These are phyloP conservation scores for Allium fistulosum DNA, from an alignment of 106 monocot genomes.

Conservation along the genomic window DNA sequence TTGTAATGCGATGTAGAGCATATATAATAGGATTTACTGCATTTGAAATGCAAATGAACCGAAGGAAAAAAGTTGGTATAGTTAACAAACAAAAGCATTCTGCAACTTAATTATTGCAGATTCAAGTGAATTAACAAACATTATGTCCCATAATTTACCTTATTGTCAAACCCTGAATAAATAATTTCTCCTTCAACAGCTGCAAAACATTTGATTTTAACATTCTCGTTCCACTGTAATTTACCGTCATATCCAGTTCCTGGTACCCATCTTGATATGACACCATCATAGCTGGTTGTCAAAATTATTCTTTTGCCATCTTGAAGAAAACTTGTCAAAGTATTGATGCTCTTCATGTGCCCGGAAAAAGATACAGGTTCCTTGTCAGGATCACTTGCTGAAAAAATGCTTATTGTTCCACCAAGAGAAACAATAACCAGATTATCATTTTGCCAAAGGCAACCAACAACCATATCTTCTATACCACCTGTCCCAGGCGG, in stretches of 20 bases:
- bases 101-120: too few relatives aligned
- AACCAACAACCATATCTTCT: constrained; percentile 94
- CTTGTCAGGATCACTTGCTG: constrained; percentile 57
- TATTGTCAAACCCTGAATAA: constrained; percentile 91
- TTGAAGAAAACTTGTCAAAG: constrained; percentile 43
- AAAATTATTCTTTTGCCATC: constrained; percentile 49
- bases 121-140: background rate
- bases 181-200: constrained; percentile 66
- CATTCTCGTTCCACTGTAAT: constrained; percentile 58
- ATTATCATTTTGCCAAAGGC: constrained; percentile 90
- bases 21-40: too few relatives aligned
- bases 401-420: constrained; percentile 64
- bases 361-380: constrained; percentile 67
- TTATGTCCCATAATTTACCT: constrained; percentile 33
- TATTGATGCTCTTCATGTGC: constrained; percentile 68
- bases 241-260: constrained; percentile 72
- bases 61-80: too few relatives aligned
- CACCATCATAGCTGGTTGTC: constrained; percentile 90
- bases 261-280: constrained; percentile 74
- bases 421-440: constrained; percentile 91
- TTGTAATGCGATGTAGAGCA: too few relatives aligned
- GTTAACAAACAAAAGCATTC: too few relatives aligned
- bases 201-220: constrained; percentile 90
- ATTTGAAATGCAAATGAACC: too few relatives aligned
- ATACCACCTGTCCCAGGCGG: constrained; percentile 72